Base-by-base conservation (phyloP, 345 rosid genomes). In the Pugionium dolabratum region DNA sequence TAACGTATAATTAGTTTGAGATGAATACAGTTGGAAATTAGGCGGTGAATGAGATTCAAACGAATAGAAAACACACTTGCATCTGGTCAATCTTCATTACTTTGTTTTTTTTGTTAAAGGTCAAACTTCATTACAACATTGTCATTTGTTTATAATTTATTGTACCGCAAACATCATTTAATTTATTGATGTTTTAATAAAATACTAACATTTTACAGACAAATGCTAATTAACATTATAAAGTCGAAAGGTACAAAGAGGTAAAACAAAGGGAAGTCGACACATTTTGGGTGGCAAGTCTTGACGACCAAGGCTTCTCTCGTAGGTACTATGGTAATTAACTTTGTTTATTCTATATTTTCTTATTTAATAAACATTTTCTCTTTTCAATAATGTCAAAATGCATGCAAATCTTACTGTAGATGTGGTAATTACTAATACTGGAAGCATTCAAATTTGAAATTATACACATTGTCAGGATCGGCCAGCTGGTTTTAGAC, bases 271-370 rank as follows among this genome's bases (percentile, higher is more conserved):
- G n/a, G 31, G 40, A 47, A 57, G 25, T 44, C 34, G 31, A 35
- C 25, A 45, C 55, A 28, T 27, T 4, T 34, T 27, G 31, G 39
- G 44, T 45, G 70, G 62, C 6, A 27, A 54, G 43, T 9, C 69
- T 49, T 63, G 68, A 30, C 25, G 32, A 9, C 50, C 59, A 53
- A 52, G 59, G 27, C 69, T 65, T 7, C 51, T 37, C 27, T 46
- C 44, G 18, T 18, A 18, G 18, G 18, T 18, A 18, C 18, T 18
- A 18, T 18, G 18, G 18, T 18, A 18, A 18, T 18, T 18, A 18
- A 18, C 18, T 18, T 18, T 18, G 18, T 18, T 18, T 18, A 18
- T 18, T 18, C 18, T 18, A 18, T 18, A 18, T 18, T 18, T 18
- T 18, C 18, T 18, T 18, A 18, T 18, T 18, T 18, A 18, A 18